phyloP scores from a whole-genome alignment of 345 rosid genomes.

The Theobroma cacao region DNA sequence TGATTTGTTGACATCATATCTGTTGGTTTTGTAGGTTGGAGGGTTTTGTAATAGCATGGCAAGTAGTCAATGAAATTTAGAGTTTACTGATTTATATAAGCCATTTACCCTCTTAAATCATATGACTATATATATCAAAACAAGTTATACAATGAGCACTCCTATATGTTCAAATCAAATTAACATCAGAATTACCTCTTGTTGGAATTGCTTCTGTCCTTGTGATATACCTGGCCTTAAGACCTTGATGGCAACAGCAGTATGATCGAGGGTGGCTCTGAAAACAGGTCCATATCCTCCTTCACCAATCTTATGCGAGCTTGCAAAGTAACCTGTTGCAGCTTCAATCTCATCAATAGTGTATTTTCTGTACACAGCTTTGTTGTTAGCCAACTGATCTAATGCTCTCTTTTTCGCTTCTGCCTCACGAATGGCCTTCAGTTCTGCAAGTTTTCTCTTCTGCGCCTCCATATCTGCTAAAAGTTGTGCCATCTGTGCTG shows the following conservation, averaged over 20 bases:
- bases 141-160: neutral
- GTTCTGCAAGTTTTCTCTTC: conserved; percentile 45
- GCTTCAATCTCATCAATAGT: conserved; percentile 55
- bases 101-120: neutral
- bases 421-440: conserved; percentile 33
- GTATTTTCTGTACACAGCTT: conserved; percentile 46
- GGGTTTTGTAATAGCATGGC: neutral
- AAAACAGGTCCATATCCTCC: conserved; percentile 91
- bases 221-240: conserved; percentile 70
- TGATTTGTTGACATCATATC: neutral
- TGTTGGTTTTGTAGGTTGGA: neutral
- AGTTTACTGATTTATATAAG: neutral
- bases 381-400: conserved; percentile 16
- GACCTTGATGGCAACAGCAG: conserved; percentile 70
- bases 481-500: conserved; percentile 33
- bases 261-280: conserved; percentile 50
- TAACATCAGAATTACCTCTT: conserved; percentile 60
- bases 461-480: conserved; percentile 45
- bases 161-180: neutral
- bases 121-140: neutral
- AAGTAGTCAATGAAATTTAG: neutral
- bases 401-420: conserved; percentile 26
- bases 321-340: conserved; percentile 59
- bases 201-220: conserved; percentile 69
- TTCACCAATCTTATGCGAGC: conserved; percentile 67